phyloP scores from a whole-genome alignment of 192 early-diverging fungal species.

The Backusella australiensis region DNA sequence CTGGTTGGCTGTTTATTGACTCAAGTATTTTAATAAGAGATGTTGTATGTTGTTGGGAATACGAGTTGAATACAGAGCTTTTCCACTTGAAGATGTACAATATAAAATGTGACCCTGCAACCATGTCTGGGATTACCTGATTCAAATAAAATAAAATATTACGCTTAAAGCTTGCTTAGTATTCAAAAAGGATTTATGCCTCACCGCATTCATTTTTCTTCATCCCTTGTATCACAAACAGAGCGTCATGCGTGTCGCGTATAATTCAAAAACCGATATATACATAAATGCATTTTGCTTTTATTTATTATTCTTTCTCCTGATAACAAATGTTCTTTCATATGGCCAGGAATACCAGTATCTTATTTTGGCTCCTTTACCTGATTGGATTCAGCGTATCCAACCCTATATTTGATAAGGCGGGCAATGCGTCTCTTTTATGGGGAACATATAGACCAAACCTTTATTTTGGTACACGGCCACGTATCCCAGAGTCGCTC shows the following conservation, averaged over 20 bases:
- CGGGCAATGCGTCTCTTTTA: constrained; percentile 46
- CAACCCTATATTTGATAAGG: background rate
- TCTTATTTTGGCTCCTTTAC: background rate
- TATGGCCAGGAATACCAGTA: background rate
- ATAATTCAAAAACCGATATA: background rate
- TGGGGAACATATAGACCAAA: constrained; percentile 95
- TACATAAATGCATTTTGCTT: background rate
- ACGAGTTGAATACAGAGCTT: too few relatives aligned
- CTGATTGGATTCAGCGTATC: background rate
- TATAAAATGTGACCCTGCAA: too few relatives aligned
- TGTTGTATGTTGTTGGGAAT: too few relatives aligned
- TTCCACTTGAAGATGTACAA: too few relatives aligned
- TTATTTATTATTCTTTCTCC: background rate
- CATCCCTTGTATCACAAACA: background rate
- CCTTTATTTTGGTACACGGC: constrained; percentile 89
- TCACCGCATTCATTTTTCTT: too few relatives aligned
- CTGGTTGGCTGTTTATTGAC: too few relatives aligned
- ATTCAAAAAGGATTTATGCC: too few relatives aligned
- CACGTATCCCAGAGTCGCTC: constrained; percentile 72
- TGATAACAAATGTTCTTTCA: background rate
- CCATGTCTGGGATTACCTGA: too few relatives aligned
- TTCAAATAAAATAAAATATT: too few relatives aligned
- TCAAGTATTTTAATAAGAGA: too few relatives aligned
- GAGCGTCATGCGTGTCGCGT: background rate
- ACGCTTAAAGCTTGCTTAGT: too few relatives aligned